phyloP scores from a whole-genome alignment of 768 basidiomycete species.

The Termitomyces sp. region DNA sequence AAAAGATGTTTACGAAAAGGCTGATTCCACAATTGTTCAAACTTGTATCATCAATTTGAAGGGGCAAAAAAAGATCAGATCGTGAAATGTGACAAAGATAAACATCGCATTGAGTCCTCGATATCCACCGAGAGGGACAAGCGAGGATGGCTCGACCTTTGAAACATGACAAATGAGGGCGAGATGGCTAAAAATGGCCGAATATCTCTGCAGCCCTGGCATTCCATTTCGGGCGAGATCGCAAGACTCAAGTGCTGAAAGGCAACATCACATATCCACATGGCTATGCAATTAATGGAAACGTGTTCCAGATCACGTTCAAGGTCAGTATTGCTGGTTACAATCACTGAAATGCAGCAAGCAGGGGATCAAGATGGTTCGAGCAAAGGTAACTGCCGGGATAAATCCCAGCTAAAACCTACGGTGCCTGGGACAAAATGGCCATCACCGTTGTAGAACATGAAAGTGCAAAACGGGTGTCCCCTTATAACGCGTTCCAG shows the following conservation, averaged over 20 bases:
- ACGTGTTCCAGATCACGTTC: neutral
- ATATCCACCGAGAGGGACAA: neutral
- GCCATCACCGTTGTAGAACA: neutral
- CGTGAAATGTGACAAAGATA: neutral
- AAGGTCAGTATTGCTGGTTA: neutral
- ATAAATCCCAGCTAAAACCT: too few relatives aligned
- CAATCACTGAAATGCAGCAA: neutral
- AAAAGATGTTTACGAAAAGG: neutral
- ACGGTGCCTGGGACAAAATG: neutral
- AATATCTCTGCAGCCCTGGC: neutral
- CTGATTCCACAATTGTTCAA: neutral
- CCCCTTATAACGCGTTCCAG: neutral
- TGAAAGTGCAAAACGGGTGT: too few relatives aligned
- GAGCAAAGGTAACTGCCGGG: neutral
- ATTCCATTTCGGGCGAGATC: neutral
- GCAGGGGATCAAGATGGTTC: neutral
- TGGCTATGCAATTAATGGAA: neutral
- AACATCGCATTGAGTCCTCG: neutral
- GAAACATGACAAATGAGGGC: neutral
- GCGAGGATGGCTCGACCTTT: neutral
- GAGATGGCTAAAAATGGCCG: neutral
- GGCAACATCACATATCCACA: neutral
- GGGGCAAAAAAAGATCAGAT: neutral
- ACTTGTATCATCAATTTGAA: neutral
- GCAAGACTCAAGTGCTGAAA: neutral